These are phyloP conservation scores for Saccharomyces uvarum DNA, from an alignment of 1,139 yeast species.

Conservation along the genomic window DNA sequence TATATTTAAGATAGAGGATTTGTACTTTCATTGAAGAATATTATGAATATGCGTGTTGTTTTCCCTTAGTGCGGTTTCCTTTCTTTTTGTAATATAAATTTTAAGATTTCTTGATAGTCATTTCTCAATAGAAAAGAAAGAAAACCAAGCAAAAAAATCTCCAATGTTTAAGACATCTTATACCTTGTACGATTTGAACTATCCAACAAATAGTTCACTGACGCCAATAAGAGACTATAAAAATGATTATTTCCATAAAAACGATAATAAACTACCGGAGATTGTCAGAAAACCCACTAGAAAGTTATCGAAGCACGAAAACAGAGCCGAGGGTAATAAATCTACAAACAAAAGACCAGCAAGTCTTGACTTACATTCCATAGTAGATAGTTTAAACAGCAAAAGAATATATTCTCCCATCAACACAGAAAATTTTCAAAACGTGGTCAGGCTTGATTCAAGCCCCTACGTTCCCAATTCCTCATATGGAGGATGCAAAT, in stretches of 20 bases:
- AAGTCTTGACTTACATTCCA: conserved; percentile 11
- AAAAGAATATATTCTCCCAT: conserved; percentile 31
- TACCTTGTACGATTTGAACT: conserved; percentile 19
- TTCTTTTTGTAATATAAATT: background rate
- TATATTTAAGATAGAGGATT: background rate
- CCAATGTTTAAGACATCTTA: conserved; percentile 27
- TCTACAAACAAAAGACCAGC: conserved; percentile 16
- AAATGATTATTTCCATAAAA: conserved; percentile 24
- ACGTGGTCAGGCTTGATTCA: conserved; percentile 7
- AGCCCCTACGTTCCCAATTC: background rate
- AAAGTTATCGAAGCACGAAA: background rate
- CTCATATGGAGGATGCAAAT: conserved; percentile 8
- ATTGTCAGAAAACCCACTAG: background rate
- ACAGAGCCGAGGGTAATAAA: conserved; percentile 3
- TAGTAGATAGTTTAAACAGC: conserved; percentile 5
- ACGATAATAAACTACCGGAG: conserved; percentile 22
- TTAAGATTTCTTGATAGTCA: background rate
- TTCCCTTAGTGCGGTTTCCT: background rate
- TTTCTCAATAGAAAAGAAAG: background rate
- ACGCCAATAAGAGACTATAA: conserved; percentile 31
- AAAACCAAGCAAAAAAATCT: background rate
- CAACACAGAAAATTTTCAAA: conserved; percentile 13
- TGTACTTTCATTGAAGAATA: background rate
- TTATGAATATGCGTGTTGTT: background rate
- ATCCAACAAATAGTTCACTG: conserved; percentile 18